Base-by-base conservation (phyloP, 805 yeast species). In the Citeromyces matritensis region DNA sequence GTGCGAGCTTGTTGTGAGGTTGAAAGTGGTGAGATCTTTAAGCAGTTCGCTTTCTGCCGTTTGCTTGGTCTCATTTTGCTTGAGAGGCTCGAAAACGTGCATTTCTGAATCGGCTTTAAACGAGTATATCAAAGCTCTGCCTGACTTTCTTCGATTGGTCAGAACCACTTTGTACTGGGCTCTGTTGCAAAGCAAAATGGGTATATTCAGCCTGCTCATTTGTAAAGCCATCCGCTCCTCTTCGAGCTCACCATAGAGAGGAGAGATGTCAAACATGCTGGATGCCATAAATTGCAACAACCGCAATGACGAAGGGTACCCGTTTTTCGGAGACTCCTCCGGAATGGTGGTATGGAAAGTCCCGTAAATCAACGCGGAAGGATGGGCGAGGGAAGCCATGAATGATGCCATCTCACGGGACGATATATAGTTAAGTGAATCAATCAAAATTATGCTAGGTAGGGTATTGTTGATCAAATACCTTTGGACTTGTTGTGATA, bases 11-110 rank as follows among this genome's bases (percentile, higher is more conserved):
- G 93, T 80, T 6, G 73, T 63, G 34, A 88, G 58, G 41, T 86
- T 86, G 59, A 88, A 88, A 0, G 98, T 91, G 0, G 97, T 83
- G 42, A 91, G 60, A 25, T 65, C 82, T 38, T 74, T 69, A 30
- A 88, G 56, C 35, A 78, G 44, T 10, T 64, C 65, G 25, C 66
- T 69, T 10, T 69, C 73, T 23, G 70, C 41, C 13, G 35, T 26
- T 14, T 49, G 54, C 6, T 42, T 44, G 2, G 40, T 46, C 1
- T 39, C 47, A 5, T 37, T 41, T 6, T 46, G 51, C 3, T 41
- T 35, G 3, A 38, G 37, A 2, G 39, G 43, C n/a, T 39, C 43
- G 30, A 36, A 48, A 2, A 49, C 41, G 50, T 75, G 82, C 14
- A 46, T 47, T 0, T 14, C 30, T 0, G 71, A 45, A 44, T 83